Conservation (phyloP, 257 asterid species). For the Plantago elongata region DNA sequence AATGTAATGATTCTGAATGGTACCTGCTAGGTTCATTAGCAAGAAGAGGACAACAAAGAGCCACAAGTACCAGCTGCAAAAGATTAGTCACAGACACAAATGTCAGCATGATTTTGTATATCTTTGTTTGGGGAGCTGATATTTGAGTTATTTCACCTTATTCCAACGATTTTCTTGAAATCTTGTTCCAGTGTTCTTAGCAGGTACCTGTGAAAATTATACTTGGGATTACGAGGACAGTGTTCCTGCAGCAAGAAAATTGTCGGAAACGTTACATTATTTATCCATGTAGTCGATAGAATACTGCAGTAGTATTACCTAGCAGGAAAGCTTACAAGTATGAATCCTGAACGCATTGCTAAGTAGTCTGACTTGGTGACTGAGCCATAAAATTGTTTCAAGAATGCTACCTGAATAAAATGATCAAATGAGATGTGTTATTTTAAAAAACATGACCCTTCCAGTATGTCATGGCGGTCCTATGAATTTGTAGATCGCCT, state of each 20-base stretch:
- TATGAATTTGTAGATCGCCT: no score
- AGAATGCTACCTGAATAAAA: conserved; percentile 57
- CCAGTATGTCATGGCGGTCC: background rate
- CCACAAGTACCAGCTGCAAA: conserved; percentile 89
- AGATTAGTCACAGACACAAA: conserved; percentile 21
- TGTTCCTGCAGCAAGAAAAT: conserved; percentile 42
- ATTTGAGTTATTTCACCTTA: conserved; percentile 41
- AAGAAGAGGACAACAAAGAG: conserved; percentile 73
- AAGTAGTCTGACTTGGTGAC: conserved; percentile 76
- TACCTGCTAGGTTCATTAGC: conserved; percentile 80
- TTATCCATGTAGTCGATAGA: background rate
- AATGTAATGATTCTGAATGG: background rate
- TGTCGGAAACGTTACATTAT: background rate
- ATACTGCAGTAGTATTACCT: background rate
- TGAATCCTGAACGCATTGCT: conserved; percentile 75
- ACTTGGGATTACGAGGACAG: conserved; percentile 43
- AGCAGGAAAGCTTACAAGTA: conserved; percentile 41
- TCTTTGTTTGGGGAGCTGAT: no score
- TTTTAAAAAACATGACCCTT: background rate
- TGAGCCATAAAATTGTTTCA: conserved; percentile 83
- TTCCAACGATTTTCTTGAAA: conserved; percentile 76
- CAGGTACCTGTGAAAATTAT: conserved; percentile 69
- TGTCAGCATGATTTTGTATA: conserved; percentile 19
- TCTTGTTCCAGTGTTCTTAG: conserved; percentile 70
- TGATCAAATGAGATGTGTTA: background rate